Evolutionary conservation across 441 rosid species (phyloP), one percentile per base, ranked within the genome.

Genomic region (Heliophila coronopifolia): DNA sequence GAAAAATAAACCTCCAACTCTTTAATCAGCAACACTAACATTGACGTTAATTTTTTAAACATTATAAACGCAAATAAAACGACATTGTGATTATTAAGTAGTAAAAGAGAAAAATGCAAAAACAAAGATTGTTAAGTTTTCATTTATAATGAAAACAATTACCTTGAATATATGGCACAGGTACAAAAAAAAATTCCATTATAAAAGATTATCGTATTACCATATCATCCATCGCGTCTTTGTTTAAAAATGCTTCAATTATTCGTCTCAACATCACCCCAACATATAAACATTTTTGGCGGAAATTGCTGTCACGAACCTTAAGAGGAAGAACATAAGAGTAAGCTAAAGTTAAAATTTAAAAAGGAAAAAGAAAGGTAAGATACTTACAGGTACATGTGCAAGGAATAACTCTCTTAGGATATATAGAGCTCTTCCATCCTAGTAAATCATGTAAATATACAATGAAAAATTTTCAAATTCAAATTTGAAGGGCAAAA

Each of bases 221-320:
- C 97, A 85, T 92, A 74, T 92, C 99, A 83, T 92, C 97, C 86
- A 92, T 72, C 0, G 97, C 81, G 76, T 92, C 98, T 74, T 92
- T 92, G 62, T 88, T 92, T 54, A 88, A 61, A 67, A 88, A 71
- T 59, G 97, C 96, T 65, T 92, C 99, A 83, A 92, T 67, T 79
- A 92, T 81, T 63, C 97, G 81, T 69, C 99, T 78, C 67, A 92
- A 58, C 99, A 92, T 92, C 34, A 92, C 97, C 39, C 83, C 95
- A 61, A 85, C 99, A 73, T 92, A 92, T 45, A 85, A 63, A 71
- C 99, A 85, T 74, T 92, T 92, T 49, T 80, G 94, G 33, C 78
- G 95, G 61, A 83, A 83, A 73, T 85, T 88, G 63, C 78, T 71
- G 53, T 56, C 52, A 37, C 35, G 67, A 51, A 88, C 89, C 98